These are phyloP conservation scores for Auxenochlorella pyrenoidosa DNA, from an alignment of 139 green algal species.

Conservation along the genomic window DNA sequence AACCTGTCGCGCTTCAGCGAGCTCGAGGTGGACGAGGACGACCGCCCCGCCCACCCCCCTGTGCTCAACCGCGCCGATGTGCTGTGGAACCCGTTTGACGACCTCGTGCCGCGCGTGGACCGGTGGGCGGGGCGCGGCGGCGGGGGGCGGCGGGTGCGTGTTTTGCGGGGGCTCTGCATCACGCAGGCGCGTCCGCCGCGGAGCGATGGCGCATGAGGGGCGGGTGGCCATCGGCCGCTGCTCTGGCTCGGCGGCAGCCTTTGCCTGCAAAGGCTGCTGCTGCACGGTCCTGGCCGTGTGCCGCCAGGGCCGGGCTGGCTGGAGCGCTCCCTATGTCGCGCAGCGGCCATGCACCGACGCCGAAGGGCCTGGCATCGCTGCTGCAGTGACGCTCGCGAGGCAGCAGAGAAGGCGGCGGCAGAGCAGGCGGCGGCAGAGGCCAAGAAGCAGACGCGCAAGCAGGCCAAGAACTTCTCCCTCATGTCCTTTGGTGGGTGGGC, in stretches of 20 bases:
- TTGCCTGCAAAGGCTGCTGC: no score
- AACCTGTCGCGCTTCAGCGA: constrained; percentile 90
- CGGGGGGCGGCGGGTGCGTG: background rate
- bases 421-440: constrained; percentile 30
- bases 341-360: no score
- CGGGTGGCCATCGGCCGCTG: no score
- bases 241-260: no score
- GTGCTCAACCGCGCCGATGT: constrained; percentile 78
- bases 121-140: no score
- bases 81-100: constrained; percentile 96
- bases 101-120: constrained; percentile 83
- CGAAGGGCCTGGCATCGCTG: no score
- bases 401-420: background rate
- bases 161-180: background rate
- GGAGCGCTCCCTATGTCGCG: no score
- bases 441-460: constrained; percentile 50
- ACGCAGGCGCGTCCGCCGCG: no score
- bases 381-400: constrained; percentile 42
- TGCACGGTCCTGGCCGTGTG: no score
- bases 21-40: constrained; percentile 71
- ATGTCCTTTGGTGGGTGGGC: constrained; percentile 89
- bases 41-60: constrained; percentile 79
- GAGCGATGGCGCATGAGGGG: no score
- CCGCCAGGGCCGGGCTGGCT: no score
- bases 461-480: constrained; percentile 81